A percentile compares a stretch with the other conserved stretches of the same genome.
These are phyloP conservation scores for Sungouiella thailandica DNA, from an alignment of 805 yeast genomes.

Conservation along the genomic window DNA sequence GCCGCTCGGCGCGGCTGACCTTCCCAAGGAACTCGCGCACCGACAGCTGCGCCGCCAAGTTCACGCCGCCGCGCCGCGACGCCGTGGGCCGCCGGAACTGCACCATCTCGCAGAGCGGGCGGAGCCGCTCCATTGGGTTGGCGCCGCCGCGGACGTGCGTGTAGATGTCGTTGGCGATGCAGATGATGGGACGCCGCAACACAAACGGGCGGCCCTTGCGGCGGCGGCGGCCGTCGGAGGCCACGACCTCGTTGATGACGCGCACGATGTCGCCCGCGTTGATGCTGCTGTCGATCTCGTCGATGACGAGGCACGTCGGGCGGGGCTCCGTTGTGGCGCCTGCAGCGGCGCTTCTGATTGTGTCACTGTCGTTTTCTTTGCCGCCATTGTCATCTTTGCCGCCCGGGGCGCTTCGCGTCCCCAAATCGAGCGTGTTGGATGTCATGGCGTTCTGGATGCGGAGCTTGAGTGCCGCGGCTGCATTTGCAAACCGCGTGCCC, in stretches of 20 bases:
- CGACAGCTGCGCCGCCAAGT: constrained; percentile 24
- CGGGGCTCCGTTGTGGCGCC: constrained; percentile 18
- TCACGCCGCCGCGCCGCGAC: constrained; percentile 24
- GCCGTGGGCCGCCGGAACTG: constrained; percentile 56
- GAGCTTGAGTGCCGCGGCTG: constrained; percentile 27
- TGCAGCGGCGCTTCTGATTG: too few relatives aligned
- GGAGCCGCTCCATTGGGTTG: constrained; percentile 65
- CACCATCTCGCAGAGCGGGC: constrained; percentile 69
- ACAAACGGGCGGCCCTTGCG: constrained; percentile 25
- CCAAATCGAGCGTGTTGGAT: constrained; percentile 51
- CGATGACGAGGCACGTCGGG: constrained; percentile 80
- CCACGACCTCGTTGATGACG: constrained; percentile 55
- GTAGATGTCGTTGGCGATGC: constrained; percentile 86
- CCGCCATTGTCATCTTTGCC: too few relatives aligned
- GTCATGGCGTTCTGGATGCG: constrained; percentile 53
- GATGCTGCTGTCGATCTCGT: constrained; percentile 68
- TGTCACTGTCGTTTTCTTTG: too few relatives aligned
- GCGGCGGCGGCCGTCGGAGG: constrained; percentile 39
- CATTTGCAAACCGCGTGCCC: constrained; percentile 17
- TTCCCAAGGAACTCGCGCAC: constrained; percentile 38
- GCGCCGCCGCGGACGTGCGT: constrained; percentile 21
- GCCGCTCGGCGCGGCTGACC: constrained; percentile 50
- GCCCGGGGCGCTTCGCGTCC: too few relatives aligned
- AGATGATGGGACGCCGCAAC: constrained; percentile 79
- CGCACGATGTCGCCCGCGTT: constrained; percentile 34